phyloP scores from a whole-genome alignment of 352 stramenopile species.

The Elongisporangium anandrum region DNA sequence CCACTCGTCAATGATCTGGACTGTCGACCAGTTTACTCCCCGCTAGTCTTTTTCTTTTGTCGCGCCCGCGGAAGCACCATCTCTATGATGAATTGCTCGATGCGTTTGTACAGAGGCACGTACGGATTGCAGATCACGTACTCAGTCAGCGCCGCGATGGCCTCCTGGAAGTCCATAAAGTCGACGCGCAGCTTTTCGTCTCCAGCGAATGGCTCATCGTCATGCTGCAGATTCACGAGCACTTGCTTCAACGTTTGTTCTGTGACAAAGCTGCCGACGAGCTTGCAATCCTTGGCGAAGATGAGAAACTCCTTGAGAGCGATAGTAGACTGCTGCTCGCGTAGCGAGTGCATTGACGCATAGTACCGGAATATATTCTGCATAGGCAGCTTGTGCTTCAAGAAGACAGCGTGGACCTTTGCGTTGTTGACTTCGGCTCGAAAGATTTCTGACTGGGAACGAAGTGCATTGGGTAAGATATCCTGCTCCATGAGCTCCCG shows the following conservation, averaged over 20 bases:
- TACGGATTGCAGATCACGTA: conserved; percentile 82
- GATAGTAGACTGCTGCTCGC: conserved; percentile 75
- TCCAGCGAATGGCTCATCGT: conserved; percentile 22
- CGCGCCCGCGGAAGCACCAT: conserved; percentile 62
- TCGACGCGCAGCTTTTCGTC: conserved; percentile 48
- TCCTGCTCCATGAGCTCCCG: conserved; percentile 62
- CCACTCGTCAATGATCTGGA: no score
- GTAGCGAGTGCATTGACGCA: conserved; percentile 66
- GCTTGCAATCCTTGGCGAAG: conserved; percentile 69
- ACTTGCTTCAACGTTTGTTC: conserved; percentile 79
- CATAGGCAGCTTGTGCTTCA: conserved; percentile 61
- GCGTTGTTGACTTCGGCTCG: conserved; percentile 59
- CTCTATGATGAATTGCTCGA: conserved; percentile 77
- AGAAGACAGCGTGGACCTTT: conserved; percentile 70
- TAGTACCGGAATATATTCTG: conserved; percentile 83
- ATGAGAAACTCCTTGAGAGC: conserved; percentile 51
- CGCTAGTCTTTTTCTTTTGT: conserved; percentile 52
- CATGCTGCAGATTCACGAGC: conserved; percentile 65
- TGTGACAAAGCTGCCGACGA: conserved; percentile 70
- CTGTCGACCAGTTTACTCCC: no score
- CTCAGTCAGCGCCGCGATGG: conserved; percentile 64
- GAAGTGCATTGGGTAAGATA: conserved; percentile 62
- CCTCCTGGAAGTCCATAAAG: conserved; percentile 69
- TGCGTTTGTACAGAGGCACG: conserved; percentile 65
- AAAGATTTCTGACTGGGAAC: conserved; percentile 72